Base-by-base conservation (phyloP, 169 alveolate species). In the Amoebophrya sp. region DNA sequence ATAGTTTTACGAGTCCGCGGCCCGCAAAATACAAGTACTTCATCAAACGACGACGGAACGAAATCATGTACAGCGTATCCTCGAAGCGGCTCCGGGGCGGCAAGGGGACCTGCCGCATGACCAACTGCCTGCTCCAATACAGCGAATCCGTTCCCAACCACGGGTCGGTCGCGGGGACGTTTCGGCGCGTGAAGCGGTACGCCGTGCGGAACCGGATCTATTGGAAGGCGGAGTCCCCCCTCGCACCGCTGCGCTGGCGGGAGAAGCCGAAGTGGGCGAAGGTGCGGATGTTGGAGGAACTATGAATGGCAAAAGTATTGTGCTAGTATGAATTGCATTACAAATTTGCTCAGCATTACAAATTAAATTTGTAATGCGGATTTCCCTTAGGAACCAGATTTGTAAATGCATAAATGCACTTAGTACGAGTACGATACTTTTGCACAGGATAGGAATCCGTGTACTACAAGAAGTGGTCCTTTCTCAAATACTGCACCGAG, bases 201-300 rank as follows among this genome's bases (percentile, higher is more conserved):
- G 83, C 83, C 83, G 38, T 25, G 10, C 83, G 83, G 10, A 66
- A 66, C 35, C 32, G 12, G 83, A 66, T 66, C 29, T 1, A 66
- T 2, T 12, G 32, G 83, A n/a, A 18, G 83, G 18, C 18, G 83
- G 83, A 66, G 83, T 7, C 32, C 32, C 29, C 29, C 83, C 39
- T 25, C 35, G 83, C 83, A 25, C 12, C 32, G 32, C 0, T 66
- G 35, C 1, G 32, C 7, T 66, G 32, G 12, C 83, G 83, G 38
- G 83, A 66, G 83, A 66, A 66, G 83, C 83, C 83, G 83, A 66
- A 66, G 35, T 66, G 83, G 83, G 83, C 83, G 29, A 7, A 25
- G 35, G 83, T 66, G 35, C 83, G 83, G 32, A 47, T 47, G 66
- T 47, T 47, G 66, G 66, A 47, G 66, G 66, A 47, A 47, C 18